Evolutionary conservation across 208 protist species (phyloP), one percentile per base, ranked within the genome.

Genomic region (Herpetomonas tarakana): DNA sequence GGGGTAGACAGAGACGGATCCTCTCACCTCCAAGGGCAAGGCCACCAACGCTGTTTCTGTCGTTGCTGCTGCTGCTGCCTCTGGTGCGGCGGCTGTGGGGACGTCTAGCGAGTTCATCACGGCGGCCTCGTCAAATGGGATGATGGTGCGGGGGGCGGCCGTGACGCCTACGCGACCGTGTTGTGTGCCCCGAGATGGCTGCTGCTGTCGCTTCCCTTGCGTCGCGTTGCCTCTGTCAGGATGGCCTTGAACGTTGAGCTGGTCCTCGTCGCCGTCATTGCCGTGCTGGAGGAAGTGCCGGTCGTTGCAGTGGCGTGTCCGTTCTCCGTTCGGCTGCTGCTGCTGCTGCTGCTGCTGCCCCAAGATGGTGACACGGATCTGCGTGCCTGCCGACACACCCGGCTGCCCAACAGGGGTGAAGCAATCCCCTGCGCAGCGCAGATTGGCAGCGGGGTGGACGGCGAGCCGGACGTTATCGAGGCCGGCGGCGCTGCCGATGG

Each of bases 81-180:
- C 35, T 14, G 35, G 35, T 14, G 35, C 35, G 44, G 9, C 44
- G 44, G 9, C 44, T 4, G 44, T 39, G 25, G 71, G 71, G 16
- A 45, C 1, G 2, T 65, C 62, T 35, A 74, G 7, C 16, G 27
- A 25, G 2, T 51, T 35, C 21, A 78, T 55, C 30, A 64, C 63
- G 6, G 18, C 35, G 4, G 54, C 29, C 25, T 70, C 52, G 44
- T 68, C 47, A 3, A 78, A 52, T 11, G 72, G 72, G 1, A 78
- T 54, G 4, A 71, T 49, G 2, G 72, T 78, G 53, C 53, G 52
- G 0, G 72, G 58, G 22, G 41, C 71, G 14, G 27, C 14, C 22
- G 54, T 6, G 0, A 29, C 22, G 1, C 47, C 26, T 0, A 25
- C 63, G 25, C n/a, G n/a, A 19, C 18, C 41, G 41, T 47, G 41